Evolutionary conservation across 106 monocot genomes (phyloP).

Genomic region (Alisma plantagoaquatica): DNA sequence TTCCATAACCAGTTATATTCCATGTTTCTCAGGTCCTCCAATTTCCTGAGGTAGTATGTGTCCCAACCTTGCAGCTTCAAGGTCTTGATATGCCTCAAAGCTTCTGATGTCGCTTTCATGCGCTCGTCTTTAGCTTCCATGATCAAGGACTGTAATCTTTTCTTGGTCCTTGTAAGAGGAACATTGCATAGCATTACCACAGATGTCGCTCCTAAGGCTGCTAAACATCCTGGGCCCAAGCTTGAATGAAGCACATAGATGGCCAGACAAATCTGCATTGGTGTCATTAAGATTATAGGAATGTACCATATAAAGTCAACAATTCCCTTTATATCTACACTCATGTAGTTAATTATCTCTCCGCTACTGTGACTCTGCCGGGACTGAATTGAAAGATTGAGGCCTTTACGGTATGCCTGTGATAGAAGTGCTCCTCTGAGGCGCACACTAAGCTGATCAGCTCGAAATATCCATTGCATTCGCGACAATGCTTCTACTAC

Average conservation of each 20-base stretch:
- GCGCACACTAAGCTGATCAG: conserved; percentile 67
- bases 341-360: conserved; percentile 93
- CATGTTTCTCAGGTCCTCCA: conserved; percentile 39
- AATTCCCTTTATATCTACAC: conserved; percentile 82
- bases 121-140: conserved; percentile 78
- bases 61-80: conserved; percentile 94
- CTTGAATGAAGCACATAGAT: conserved; percentile 57
- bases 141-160: conserved; percentile 55
- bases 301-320: conserved; percentile 71
- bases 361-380: conserved; percentile 68
- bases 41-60: conserved; percentile 42
- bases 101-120: conserved; percentile 84
- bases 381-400: conserved; percentile 57
- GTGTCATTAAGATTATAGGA: conserved; percentile 76
- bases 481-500: conserved; percentile 58
- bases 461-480: conserved; percentile 84
- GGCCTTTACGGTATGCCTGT: conserved; percentile 73
- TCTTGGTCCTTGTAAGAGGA: conserved; percentile 52
- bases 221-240: conserved; percentile 53
- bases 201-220: conserved; percentile 57
- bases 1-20: conserved; percentile 70
- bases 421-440: conserved; percentile 68
- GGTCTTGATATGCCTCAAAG: conserved; percentile 69
- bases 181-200: conserved; percentile 65
- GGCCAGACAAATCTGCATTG: conserved; percentile 67